Evolutionary conservation across 2,329 filamentous ascomycete species (phyloP).

Genomic region (Pseudovirgaria hyperparasitica): DNA sequence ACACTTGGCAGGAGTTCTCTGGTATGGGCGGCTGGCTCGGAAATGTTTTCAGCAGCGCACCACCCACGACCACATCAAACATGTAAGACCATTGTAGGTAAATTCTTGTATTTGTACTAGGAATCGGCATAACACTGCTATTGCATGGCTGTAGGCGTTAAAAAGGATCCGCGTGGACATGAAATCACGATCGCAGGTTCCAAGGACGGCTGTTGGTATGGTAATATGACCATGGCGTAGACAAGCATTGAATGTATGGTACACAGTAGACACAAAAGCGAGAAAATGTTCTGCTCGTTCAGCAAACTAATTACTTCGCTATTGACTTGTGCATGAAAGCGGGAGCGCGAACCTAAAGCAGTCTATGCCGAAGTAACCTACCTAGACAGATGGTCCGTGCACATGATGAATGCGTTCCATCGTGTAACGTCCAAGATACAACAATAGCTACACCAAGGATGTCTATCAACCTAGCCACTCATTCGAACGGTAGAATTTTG

Average conservation of each 20-base stretch:
- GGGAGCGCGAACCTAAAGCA: no score
- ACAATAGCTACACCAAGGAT: no score
- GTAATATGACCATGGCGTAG: neutral
- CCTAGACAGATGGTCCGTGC: no score
- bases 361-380: no score
- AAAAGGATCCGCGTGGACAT: neutral
- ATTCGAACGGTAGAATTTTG: no score
- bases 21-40: constrained; percentile 6
- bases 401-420: no score
- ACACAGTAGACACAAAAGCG: no score
- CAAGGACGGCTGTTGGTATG: constrained; percentile 1
- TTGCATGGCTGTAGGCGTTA: constrained; percentile 1
- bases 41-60: constrained; percentile 4
- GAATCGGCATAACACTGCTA: neutral
- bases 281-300: no score
- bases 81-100: neutral
- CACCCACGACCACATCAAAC: neutral
- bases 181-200: neutral
- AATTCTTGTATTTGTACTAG: constrained; percentile 1
- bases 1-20: constrained; percentile 20
- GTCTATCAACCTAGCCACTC: no score
- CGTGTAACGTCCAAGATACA: no score
- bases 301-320: no score
- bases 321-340: no score
- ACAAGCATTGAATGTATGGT: constrained; percentile 1